Percentiles rank a stretch among this genome's conserved stretches.
These are phyloP conservation scores for Talaromyces rugulosus DNA, from an alignment of 2,329 filamentous ascomycete genomes.

Conservation along the genomic window DNA sequence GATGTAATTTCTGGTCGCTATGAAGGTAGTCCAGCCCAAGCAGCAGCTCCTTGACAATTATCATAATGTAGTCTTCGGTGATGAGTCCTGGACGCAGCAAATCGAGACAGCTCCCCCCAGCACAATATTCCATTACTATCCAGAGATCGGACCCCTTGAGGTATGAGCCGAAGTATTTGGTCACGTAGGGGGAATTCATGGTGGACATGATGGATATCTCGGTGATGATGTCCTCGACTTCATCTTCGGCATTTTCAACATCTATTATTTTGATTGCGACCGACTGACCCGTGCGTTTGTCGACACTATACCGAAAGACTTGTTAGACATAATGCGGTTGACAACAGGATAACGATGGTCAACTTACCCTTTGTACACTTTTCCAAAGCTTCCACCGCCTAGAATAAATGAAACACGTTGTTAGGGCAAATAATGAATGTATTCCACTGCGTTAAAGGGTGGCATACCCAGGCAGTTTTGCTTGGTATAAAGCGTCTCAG, in stretches of 20 bases:
- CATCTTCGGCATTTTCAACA: conserved; percentile 97
- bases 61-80: conserved; percentile 92
- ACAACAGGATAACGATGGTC: conserved; percentile 3
- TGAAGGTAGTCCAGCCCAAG: conserved; percentile 91
- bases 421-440: not conserved
- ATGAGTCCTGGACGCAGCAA: conserved; percentile 91
- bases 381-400: conserved; percentile 97
- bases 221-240: conserved; percentile 98
- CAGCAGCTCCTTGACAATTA: conserved; percentile 85
- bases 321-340: not conserved
- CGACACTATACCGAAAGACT: conserved; percentile 58
- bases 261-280: conserved; percentile 99
- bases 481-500: conserved; percentile 88
- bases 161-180: conserved; percentile 96
- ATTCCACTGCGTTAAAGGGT: not conserved
- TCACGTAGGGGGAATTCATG: conserved; percentile 92
- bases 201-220: conserved; percentile 97
- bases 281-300: conserved; percentile 86
- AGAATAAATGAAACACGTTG: conserved; percentile 6
- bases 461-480: conserved; percentile 76
- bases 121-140: conserved; percentile 99
- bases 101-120: conserved; percentile 92
- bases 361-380: conserved; percentile 91
- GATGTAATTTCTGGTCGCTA: conserved; percentile 89
- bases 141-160: conserved; percentile 93